Evolutionary conservation across 768 basidiomycete genomes (phyloP).

Genomic region (Tylopilus cervinicoccineus): DNA sequence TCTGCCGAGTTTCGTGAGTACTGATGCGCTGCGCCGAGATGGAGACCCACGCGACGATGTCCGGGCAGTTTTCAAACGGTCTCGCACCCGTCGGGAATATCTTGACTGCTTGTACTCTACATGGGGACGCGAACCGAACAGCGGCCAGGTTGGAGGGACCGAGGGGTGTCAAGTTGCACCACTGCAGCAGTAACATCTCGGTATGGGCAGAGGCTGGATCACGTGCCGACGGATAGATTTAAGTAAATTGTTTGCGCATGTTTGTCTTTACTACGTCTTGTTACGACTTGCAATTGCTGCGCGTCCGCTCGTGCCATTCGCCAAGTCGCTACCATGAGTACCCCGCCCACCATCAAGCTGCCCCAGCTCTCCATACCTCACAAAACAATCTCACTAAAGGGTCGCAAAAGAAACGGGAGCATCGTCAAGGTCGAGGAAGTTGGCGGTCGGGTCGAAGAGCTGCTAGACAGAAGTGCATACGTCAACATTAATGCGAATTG

Average conservation of each 20-base stretch:
- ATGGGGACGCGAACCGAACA: constrained; percentile 63
- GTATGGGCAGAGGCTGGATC: constrained; percentile 3
- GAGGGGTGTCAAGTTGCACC: constrained; percentile 59
- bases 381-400: constrained; percentile 32
- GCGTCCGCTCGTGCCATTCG: neutral
- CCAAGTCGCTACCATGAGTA: constrained; percentile 37
- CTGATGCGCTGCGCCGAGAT: neutral
- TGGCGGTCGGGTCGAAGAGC: constrained; percentile 68
- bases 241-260: constrained; percentile 8
- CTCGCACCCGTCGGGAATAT: constrained; percentile 64
- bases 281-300: neutral
- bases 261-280: constrained; percentile 2
- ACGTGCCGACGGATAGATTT: constrained; percentile 6
- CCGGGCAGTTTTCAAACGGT: constrained; percentile 59
- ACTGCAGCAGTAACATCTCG: constrained; percentile 70
- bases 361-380: constrained; percentile 39
- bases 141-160: constrained; percentile 60
- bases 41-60: constrained; percentile 56
- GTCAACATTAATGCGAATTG: constrained; percentile 87
- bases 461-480: constrained; percentile 76
- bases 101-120: constrained; percentile 62
- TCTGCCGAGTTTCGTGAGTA: constrained; percentile 33
- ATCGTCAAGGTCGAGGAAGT: constrained; percentile 85
- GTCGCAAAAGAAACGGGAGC: constrained; percentile 62
- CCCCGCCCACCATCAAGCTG: constrained; percentile 52